Evolutionary conservation across 257 asterid genomes (phyloP).

Genomic region (Cinchona pubescens): DNA sequence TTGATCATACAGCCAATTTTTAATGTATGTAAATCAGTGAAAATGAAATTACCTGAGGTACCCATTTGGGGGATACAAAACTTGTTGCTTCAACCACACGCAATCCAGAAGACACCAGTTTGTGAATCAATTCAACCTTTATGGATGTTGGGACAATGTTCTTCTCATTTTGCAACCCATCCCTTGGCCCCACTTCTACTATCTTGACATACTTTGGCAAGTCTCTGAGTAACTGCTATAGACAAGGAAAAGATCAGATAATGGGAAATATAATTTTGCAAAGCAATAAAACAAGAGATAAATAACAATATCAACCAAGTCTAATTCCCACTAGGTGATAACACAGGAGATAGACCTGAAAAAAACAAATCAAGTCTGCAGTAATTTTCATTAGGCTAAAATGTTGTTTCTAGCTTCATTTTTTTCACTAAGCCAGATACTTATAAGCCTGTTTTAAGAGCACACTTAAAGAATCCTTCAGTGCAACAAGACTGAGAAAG

Average conservation of each 20-base stretch:
- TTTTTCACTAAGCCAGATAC: background rate
- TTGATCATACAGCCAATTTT: background rate
- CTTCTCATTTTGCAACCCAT: constrained; percentile 90
- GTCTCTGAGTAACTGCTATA: constrained; percentile 56
- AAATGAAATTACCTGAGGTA: constrained; percentile 76
- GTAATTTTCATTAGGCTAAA: background rate
- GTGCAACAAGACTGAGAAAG: background rate
- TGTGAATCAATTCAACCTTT: constrained; percentile 67
- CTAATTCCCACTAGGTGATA: too few species aligned
- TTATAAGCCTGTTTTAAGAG: background rate
- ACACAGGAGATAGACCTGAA: background rate
- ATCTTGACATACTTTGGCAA: constrained; percentile 79
- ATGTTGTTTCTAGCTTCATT: background rate
- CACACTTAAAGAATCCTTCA: background rate
- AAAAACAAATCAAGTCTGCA: background rate
- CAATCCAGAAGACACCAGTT: constrained; percentile 72
- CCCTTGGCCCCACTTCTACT: constrained; percentile 97
- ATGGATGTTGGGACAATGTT: constrained; percentile 69
- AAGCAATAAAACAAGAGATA: too few species aligned
- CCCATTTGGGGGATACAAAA: constrained; percentile 97
- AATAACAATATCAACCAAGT: too few species aligned
- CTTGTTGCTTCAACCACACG: constrained; percentile 93
- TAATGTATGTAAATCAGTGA: background rate
- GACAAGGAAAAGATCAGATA: constrained; percentile 17
- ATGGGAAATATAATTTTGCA: background rate